Evolutionary conservation across 352 stramenopile species (phyloP).

Genomic region (Phytophthora pistaciae): DNA sequence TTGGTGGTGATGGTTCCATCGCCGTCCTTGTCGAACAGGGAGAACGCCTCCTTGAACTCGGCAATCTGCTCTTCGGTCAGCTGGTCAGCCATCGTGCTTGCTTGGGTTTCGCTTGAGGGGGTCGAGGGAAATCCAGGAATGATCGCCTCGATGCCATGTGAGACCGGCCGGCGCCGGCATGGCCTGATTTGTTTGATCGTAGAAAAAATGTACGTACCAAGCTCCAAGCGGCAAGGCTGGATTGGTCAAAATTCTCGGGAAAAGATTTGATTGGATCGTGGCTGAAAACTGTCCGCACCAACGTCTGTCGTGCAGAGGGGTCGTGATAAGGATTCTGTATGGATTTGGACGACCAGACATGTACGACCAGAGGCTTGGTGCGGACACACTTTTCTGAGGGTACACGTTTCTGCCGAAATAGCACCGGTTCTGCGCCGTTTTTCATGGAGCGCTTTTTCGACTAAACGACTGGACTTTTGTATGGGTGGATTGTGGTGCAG

Average conservation of each 20-base stretch:
- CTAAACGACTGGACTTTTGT: not conserved
- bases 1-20: constrained; percentile 99
- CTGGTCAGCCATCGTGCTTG: constrained; percentile 85
- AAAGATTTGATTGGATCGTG: not conserved
- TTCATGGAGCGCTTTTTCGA: not conserved
- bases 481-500: constrained; percentile 1
- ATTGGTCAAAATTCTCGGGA: not conserved
- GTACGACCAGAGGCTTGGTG: not conserved
- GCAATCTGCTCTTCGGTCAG: constrained; percentile 97
- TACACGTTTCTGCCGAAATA: not conserved
- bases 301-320: not conserved
- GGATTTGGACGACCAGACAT: not conserved
- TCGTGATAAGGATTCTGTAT: not conserved
- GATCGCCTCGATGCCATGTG: constrained; percentile 3
- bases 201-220: constrained; percentile 3
- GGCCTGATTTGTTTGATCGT: not conserved
- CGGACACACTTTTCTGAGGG: not conserved
- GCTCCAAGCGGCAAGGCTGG: not conserved
- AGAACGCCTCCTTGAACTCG: constrained; percentile 99
- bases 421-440: not conserved
- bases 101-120: constrained; percentile 39
- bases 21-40: constrained; percentile 99
- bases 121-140: constrained; percentile 77
- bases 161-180: not conserved
- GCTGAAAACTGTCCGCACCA: not conserved